These are phyloP conservation scores for Plasmopara muralis DNA, from an alignment of 352 stramenopile species.

Conservation along the genomic window DNA sequence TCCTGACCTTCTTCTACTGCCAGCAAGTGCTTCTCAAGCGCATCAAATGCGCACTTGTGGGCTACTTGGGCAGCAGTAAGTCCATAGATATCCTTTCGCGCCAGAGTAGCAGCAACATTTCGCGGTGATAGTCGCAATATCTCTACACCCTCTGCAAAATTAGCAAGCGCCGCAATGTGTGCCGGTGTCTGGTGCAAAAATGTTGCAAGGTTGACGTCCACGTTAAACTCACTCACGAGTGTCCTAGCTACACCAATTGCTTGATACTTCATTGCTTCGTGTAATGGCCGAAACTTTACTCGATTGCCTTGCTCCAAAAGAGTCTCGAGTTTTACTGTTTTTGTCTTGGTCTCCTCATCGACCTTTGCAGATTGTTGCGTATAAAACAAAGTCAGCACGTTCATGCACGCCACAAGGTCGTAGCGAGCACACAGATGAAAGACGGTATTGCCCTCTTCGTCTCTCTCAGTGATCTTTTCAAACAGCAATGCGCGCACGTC, in stretches of 20 bases:
- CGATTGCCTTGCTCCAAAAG: conserved; percentile 57
- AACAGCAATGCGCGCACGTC: conserved; percentile 46
- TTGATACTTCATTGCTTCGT: conserved; percentile 63
- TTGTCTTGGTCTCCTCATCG: conserved; percentile 18
- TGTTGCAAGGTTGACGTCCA: conserved; percentile 42
- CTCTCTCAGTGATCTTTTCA: conserved; percentile 40
- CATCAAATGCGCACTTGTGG: conserved; percentile 29
- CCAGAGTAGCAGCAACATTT: conserved; percentile 14
- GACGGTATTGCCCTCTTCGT: conserved; percentile 75
- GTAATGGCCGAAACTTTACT: conserved; percentile 53
- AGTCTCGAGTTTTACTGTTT: conserved; percentile 22
- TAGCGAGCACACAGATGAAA: conserved; percentile 74
- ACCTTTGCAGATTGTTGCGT: conserved; percentile 17
- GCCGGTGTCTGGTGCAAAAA: conserved; percentile 54
- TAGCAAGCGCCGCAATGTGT: conserved; percentile 56
- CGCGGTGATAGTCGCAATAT: conserved; percentile 38
- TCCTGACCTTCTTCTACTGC: conserved; percentile 10
- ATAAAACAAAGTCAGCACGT: conserved; percentile 43
- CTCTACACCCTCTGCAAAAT: conserved; percentile 36
- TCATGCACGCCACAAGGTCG: conserved; percentile 41
- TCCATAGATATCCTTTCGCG: conserved; percentile 40
- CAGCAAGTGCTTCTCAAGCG: conserved; percentile 25
- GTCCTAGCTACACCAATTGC: conserved; percentile 19
- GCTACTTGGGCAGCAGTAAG: conserved; percentile 48
- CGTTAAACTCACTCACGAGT: conserved; percentile 33